Conservation (phyloP, 2,329 filamentous ascomycete genomes). For the Trichoderma arundinaceum region DNA sequence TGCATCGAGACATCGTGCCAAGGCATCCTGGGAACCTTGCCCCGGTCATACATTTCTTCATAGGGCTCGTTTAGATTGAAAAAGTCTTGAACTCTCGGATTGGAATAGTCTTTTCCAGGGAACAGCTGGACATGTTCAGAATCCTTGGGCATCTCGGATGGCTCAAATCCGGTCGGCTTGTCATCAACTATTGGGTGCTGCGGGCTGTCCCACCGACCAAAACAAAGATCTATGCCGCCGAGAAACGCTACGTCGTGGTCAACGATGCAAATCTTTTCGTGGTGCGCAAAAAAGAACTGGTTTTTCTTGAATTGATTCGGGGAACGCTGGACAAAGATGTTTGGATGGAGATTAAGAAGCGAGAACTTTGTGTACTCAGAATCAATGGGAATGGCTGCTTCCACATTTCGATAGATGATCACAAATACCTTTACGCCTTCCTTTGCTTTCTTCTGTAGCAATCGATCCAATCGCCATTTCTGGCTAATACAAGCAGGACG, state of each 20-base stretch:
- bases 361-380: conserved; percentile 98
- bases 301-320: conserved; percentile 99
- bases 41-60: conserved; percentile 97
- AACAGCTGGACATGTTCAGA: conserved; percentile 94
- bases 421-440: conserved; percentile 98
- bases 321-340: conserved; percentile 93
- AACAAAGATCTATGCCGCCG: conserved; percentile 94
- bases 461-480: conserved; percentile 92
- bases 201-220: conserved; percentile 95
- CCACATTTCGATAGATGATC: conserved; percentile 97
- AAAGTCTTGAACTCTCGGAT: conserved; percentile 93
- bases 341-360: conserved; percentile 90
- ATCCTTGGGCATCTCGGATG: conserved; percentile 75
- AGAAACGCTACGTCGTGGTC: conserved; percentile 96
- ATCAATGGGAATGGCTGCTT: conserved; percentile 95
- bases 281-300: conserved; percentile 98
- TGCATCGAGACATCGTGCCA: conserved; percentile 99
- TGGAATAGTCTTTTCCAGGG: conserved; percentile 98
- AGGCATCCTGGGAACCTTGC: conserved; percentile 88
- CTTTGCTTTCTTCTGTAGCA: conserved; percentile 90
- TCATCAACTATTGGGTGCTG: conserved; percentile 91
- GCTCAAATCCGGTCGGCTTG: conserved; percentile 92
- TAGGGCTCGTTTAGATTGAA: conserved; percentile 92
- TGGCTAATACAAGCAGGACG: conserved; percentile 94
- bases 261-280: conserved; percentile 96